Percentiles rank a stretch among this genome's conserved stretches.
phyloP scores from a whole-genome alignment of 1,284 basidiomycete genomes.

The Rhizoctonia solani region DNA sequence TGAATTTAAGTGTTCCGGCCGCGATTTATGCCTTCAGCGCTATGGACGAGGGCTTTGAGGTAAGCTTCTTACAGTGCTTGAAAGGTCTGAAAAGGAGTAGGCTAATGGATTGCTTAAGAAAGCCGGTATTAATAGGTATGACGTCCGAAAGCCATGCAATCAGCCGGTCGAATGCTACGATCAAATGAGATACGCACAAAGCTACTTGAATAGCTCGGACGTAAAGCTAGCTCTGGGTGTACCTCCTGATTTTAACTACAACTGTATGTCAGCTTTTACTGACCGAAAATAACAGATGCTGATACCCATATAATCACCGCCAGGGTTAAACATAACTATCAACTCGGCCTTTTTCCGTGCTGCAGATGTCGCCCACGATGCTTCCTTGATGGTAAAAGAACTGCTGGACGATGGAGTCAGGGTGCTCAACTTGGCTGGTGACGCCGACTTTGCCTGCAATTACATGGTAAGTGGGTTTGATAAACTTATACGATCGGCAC shows the following conservation, averaged over 20 bases:
- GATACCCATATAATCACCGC: neutral
- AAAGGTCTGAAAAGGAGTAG: neutral
- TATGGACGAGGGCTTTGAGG: slow-evolving; percentile 22
- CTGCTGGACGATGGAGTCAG: neutral
- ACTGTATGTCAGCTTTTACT: neutral
- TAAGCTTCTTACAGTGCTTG: neutral
- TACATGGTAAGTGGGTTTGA: slow-evolving; percentile 8
- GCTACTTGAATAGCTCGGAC: slow-evolving; percentile 14
- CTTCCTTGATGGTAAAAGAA: neutral
- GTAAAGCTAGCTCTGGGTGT: slow-evolving; percentile 20
- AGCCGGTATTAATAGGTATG: neutral
- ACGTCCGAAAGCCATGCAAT: slow-evolving; percentile 18
- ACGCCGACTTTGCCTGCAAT: slow-evolving; percentile 20
- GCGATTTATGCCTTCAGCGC: slow-evolving; percentile 9
- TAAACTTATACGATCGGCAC: neutral
- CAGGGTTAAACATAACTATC: neutral
- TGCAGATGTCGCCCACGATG: slow-evolving; percentile 4
- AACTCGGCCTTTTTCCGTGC: slow-evolving; percentile 10
- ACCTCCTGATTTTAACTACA: neutral
- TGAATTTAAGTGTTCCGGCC: slow-evolving; percentile 11
- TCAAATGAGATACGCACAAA: slow-evolving; percentile 12
- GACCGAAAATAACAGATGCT: neutral
- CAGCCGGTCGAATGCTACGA: neutral
- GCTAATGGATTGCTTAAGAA: neutral
- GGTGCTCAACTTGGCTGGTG: slow-evolving; percentile 10